Base-by-base conservation (phyloP, 164 flowering plant genomes). In the Annona squamosa region DNA sequence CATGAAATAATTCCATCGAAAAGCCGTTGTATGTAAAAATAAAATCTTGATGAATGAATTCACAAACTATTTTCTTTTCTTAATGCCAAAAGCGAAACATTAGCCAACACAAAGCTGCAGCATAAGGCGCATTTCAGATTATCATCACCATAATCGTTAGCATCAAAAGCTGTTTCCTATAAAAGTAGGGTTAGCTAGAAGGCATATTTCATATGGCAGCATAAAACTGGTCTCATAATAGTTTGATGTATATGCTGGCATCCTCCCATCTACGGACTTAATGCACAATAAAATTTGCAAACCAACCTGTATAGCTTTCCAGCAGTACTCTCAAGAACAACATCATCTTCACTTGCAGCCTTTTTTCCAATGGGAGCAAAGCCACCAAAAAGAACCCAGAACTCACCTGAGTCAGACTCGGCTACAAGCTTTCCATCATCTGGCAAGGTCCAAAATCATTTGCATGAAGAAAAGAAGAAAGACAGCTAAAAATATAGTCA, bases 371-470 rank as follows among this genome's bases (percentile, higher is more conserved):
- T 92, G 70, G 99, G 99, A 72, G 99, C 99, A 90, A 92, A 96
- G 74, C 99, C 99, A 79, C 99, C 99, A 81, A 96, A 89, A 18
- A 92, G 87, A 59, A 93, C 91, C 99, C 99, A 96, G 77, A 96
- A 96, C 79, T 89, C 97, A 79, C 99, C 99, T 3, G 99, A 96
- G 71, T 92, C 99, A 18, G 95, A 85, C 84, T 96, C 99, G 48
- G 98, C 86, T 62, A 79, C 88, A 69, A 96, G 82, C 76, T 96
- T 96, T 68, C 99, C 99, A 84, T 96, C 99, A 84, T 96, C 99
- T 95, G 74, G 69, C 41, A 70, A 26, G 16, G 65, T 37, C 17
- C 7, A 77, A 75, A n/a, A 48, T 16, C 73, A 80, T 48, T 37
- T 26, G 37, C 44, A 74, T 3, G 59, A 37, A 48, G 10, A 67